Conservation (phyloP, 2,329 filamentous ascomycete species). For the Teratosphaeria viscida region DNA sequence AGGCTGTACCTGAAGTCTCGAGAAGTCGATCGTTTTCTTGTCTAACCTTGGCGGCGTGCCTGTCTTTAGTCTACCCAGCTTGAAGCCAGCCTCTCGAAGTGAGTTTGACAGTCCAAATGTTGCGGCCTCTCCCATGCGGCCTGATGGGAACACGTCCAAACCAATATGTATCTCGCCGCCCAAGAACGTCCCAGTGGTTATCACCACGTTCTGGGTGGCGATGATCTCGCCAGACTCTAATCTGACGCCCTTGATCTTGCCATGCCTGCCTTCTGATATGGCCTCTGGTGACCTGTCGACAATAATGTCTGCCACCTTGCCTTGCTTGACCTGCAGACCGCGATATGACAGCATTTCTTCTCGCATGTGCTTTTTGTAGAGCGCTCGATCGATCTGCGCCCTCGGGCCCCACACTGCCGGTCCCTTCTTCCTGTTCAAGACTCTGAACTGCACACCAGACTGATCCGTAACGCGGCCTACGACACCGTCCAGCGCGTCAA, state of each 20-base stretch:
- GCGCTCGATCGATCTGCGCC: slow-evolving; percentile 82
- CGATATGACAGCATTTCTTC: slow-evolving; percentile 70
- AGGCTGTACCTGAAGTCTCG: slow-evolving; percentile 56
- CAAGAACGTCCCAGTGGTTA: slow-evolving; percentile 92
- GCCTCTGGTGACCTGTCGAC: slow-evolving; percentile 46
- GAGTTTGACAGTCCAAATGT: slow-evolving; percentile 90
- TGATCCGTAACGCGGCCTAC: slow-evolving; percentile 85
- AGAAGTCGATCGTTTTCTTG: slow-evolving; percentile 70
- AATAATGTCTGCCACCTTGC: slow-evolving; percentile 87
- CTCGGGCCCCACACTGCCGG: slow-evolving; percentile 95
- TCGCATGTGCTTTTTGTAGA: slow-evolving; percentile 87
- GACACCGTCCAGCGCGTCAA: slow-evolving; percentile 88
- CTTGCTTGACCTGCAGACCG: slow-evolving; percentile 70
- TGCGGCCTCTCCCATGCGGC: slow-evolving; percentile 85
- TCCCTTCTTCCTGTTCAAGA: slow-evolving; percentile 80
- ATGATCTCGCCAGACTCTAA: slow-evolving; percentile 82
- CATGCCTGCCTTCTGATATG: slow-evolving; percentile 43
- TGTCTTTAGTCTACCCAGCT: slow-evolving; percentile 83
- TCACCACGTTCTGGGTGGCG: slow-evolving; percentile 70
- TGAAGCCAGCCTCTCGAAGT: slow-evolving; percentile 75
- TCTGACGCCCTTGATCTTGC: slow-evolving; percentile 72
- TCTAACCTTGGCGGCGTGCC: slow-evolving; percentile 86
- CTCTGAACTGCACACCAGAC: slow-evolving; percentile 84
- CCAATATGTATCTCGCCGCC: slow-evolving; percentile 94
- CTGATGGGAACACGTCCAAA: slow-evolving; percentile 70